A percentile compares a stretch with the other conserved stretches of the same genome.
Evolutionary conservation across 495 filamentous ascomycete species (phyloP).

Genomic region (Talaromyces trachyspermus): DNA sequence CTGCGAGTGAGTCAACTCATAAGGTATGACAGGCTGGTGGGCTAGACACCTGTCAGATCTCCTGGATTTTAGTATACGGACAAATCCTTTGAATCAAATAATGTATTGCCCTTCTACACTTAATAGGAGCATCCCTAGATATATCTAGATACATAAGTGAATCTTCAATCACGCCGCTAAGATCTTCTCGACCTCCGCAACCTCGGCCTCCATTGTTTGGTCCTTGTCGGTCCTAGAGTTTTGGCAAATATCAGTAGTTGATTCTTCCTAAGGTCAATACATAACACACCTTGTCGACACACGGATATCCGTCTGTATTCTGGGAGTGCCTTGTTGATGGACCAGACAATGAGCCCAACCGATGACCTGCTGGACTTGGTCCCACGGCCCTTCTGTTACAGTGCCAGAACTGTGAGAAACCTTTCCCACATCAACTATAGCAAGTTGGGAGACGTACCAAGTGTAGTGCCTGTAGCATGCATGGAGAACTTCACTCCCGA

Average conservation of each 20-base stretch:
- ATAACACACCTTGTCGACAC: slow-evolving; percentile 59
- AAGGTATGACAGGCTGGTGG: too few relatives aligned
- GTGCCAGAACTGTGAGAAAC: slow-evolving; percentile 10
- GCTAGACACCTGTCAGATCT: too few relatives aligned
- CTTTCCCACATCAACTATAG: slow-evolving; percentile 25
- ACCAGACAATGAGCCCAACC: slow-evolving; percentile 76
- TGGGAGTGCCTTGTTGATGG: slow-evolving; percentile 61
- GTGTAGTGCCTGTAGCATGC: slow-evolving; percentile 78
- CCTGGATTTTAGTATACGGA: too few relatives aligned
- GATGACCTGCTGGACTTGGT: slow-evolving; percentile 69
- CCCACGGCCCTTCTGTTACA: slow-evolving; percentile 70
- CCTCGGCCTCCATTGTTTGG: slow-evolving; percentile 15
- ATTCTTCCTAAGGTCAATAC: background rate
- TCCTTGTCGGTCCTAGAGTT: slow-evolving; percentile 19
- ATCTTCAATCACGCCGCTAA: slow-evolving; percentile 8
- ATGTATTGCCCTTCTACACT: background rate
- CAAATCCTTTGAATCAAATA: background rate
- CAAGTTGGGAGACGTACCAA: slow-evolving; percentile 52
- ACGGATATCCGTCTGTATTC: slow-evolving; percentile 77
- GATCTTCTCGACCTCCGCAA: slow-evolving; percentile 19
- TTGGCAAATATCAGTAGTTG: background rate
- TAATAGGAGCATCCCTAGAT: background rate
- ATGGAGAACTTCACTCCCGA: slow-evolving; percentile 67
- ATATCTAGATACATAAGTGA: background rate
- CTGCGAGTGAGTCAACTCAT: too few relatives aligned